These are phyloP conservation scores for Apiospora pterosperma DNA, from an alignment of 2,329 filamentous ascomycete genomes.

Conservation along the genomic window DNA sequence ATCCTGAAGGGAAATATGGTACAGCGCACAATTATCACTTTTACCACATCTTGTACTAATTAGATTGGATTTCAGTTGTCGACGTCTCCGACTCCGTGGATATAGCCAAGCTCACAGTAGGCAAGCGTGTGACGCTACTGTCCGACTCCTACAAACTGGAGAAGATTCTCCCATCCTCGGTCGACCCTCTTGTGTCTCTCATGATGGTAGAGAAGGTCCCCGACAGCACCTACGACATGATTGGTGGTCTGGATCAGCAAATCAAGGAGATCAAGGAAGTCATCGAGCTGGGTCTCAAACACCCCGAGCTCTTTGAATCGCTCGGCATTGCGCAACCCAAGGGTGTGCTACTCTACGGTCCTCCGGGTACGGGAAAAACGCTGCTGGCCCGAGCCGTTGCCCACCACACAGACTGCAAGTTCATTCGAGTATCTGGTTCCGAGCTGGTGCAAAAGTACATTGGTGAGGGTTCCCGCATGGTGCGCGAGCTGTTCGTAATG, in stretches of 20 bases:
- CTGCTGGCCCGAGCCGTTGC: constrained; percentile 91
- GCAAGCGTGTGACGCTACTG: constrained; percentile 94
- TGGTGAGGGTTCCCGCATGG: constrained; percentile 96
- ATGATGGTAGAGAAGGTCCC: constrained; percentile 99
- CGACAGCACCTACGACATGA: constrained; percentile 99
- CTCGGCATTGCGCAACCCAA: constrained; percentile 98
- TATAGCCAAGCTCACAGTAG: constrained; percentile 90
- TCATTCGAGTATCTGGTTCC: constrained; percentile 93
- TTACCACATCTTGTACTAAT: constrained; percentile 17
- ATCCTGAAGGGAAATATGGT: constrained; percentile 99
- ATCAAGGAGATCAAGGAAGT: constrained; percentile 99
- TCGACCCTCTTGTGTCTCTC: constrained; percentile 95
- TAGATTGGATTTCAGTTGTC: constrained; percentile 61
- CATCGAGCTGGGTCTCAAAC: constrained; percentile 96
- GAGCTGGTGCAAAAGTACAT: constrained; percentile 99
- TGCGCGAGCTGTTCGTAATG: constrained; percentile 98
- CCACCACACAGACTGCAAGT: constrained; percentile 98
- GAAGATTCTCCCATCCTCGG: constrained; percentile 96
- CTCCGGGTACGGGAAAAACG: constrained; percentile 96
- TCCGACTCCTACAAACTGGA: constrained; percentile 99
- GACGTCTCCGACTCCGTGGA: constrained; percentile 94
- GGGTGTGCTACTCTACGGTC: constrained; percentile 93
- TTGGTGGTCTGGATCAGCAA: constrained; percentile 95
- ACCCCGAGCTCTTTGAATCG: constrained; percentile 98
- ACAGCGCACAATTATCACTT: constrained; percentile 15